phyloP scores from a whole-genome alignment of 805 yeast genomes.

The Saccharomyces eubayanus region DNA sequence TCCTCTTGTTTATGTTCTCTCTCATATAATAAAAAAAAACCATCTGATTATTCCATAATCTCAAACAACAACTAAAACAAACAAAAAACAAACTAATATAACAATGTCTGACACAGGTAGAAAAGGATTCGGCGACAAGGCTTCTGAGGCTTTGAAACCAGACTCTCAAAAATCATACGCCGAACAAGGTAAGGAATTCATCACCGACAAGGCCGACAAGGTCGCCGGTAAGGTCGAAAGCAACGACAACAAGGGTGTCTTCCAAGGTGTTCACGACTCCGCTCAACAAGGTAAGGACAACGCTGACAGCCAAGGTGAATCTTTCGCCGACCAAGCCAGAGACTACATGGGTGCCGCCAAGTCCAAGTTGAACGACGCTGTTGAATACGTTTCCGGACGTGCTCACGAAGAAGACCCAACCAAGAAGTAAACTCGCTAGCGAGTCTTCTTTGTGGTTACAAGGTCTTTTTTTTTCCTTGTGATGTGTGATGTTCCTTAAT shows the following conservation, averaged over 20 bases:
- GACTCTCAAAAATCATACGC: conserved; percentile 55
- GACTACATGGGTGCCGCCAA: conserved; percentile 53
- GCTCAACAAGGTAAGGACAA: conserved; percentile 48
- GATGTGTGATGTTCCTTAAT: neutral
- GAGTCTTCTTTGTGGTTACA: neutral
- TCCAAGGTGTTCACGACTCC: conserved; percentile 62
- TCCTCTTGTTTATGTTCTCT: neutral
- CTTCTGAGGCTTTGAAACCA: conserved; percentile 60
- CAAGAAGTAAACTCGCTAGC: neutral
- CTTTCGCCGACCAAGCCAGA: conserved; percentile 46
- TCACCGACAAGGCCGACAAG: conserved; percentile 60
- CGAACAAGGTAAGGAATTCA: conserved; percentile 63
- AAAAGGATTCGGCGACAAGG: conserved; percentile 66
- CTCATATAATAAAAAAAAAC: neutral
- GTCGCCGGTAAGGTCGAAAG: conserved; percentile 54
- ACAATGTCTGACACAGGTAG: conserved; percentile 52
- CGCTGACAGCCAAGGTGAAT: conserved; percentile 32
- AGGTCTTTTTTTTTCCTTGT: neutral
- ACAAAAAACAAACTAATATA: conserved; percentile 4
- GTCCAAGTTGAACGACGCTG: conserved; percentile 39
- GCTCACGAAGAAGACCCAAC: conserved; percentile 37
- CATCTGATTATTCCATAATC: neutral
- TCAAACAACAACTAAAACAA: conserved; percentile 5
- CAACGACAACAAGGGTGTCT: conserved; percentile 55
- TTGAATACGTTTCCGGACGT: conserved; percentile 40